Conservation (phyloP, 495 filamentous ascomycete species). For the Podospora fimiseda region DNA sequence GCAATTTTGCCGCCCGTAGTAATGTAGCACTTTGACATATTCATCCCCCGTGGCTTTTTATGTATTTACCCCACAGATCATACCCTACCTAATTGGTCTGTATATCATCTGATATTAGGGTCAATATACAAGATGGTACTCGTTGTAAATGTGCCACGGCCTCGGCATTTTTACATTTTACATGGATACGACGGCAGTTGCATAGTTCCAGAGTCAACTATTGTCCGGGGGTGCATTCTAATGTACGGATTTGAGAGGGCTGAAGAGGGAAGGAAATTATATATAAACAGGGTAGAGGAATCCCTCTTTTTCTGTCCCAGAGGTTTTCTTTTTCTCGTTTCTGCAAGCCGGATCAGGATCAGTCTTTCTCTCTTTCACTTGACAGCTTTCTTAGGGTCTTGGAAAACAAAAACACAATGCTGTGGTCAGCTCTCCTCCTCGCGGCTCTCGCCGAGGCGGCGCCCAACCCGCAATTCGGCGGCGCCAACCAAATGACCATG, state of each 20-base stretch:
- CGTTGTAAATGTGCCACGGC: neutral
- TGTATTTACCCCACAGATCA: neutral
- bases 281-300: no score
- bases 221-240: neutral
- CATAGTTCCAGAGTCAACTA: neutral
- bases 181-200: neutral
- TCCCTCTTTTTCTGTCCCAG: no score
- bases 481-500: slow-evolving; percentile 33
- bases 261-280: neutral
- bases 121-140: neutral
- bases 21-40: neutral
- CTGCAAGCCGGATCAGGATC: no score
- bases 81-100: neutral
- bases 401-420: slow-evolving; percentile 26
- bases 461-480: slow-evolving; percentile 27
- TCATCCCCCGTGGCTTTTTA: neutral
- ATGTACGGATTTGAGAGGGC: no score
- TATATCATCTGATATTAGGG: neutral
- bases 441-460: slow-evolving; percentile 32
- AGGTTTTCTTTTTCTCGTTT: neutral
- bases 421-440: slow-evolving; percentile 32
- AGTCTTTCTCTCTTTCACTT: neutral
- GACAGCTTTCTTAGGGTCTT: no score
- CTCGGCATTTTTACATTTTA: neutral
- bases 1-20: no score